Evolutionary conservation across 164 flowering plant species (phyloP), one percentile per base, ranked within the genome.

Genomic region (Warburgia ugandensis): DNA sequence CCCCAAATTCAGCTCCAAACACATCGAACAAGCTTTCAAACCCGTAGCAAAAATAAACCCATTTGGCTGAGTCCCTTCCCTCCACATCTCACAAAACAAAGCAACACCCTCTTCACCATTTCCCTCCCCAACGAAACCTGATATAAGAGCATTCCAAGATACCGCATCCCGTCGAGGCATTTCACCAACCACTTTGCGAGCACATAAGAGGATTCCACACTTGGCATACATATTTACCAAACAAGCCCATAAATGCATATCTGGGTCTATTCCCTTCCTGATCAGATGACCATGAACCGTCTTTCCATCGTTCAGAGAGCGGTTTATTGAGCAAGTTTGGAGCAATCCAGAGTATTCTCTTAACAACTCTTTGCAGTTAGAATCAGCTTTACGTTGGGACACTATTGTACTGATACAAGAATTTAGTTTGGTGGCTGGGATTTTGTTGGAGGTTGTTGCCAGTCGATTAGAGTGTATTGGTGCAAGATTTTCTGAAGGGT

Each of bases 21-120:
- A 65, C 71, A 75, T 19, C 3, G 75, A 64, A 56, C 86, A 73
- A 41, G 74, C 81, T 48, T 72, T 77, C 63, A 77, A 66, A 19
- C 48, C 72, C 4, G 76, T 64, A 17, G 73, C 71, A 29, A 77
- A 54, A 6, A 75, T 56, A 43, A 70, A 75, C 52, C 58, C 75
- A 56, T 82, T 79, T 0, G 74, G 74, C 56, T 50, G 50, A 12
- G 74, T 11, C 27, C 76, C 77, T 28, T 67, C 74, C 27, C 23
- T 43, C 36, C 62, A 43, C 81, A 82, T 77, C 37, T 54, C 45
- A 33, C 52, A 48, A 42, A 66, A 79, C 64, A 74, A 45, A 38
- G n/a, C 12, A 45, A 62, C 23, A 16, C 63, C 77, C 27, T 65
- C 68, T 26, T 33, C 25, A 1, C 73, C 71, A 40, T 50, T 21